A percentile compares a stretch with the other conserved stretches of the same genome.
Conservation (phyloP, 1,284 basidiomycete genomes). For the Rhodotorula sp. region DNA sequence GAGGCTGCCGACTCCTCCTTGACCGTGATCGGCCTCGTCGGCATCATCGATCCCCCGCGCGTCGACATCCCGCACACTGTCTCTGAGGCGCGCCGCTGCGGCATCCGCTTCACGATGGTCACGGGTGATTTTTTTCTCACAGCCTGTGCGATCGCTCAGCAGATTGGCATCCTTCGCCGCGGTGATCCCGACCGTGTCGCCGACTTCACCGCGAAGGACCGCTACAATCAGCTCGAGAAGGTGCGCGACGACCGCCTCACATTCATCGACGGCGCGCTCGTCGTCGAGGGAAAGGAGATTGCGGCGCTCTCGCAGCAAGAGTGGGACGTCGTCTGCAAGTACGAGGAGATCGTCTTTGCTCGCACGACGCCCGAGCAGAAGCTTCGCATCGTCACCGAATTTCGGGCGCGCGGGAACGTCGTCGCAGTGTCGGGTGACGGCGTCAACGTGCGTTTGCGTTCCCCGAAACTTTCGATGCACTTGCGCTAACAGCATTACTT, state of each 20-base stretch:
- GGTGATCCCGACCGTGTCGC: slow-evolving; percentile 1
- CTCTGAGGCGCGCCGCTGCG: not conserved
- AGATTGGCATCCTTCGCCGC: slow-evolving; percentile 1
- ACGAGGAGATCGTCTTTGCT: slow-evolving; percentile 2
- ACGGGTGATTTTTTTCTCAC: too few species aligned
- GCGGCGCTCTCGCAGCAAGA: not conserved
- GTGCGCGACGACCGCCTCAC: not conserved
- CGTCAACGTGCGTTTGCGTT: too few species aligned
- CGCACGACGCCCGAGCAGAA: not conserved
- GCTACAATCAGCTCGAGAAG: not conserved
- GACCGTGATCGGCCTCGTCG: slow-evolving; percentile 2
- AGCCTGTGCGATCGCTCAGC: too few species aligned
- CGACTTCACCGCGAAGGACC: slow-evolving; percentile 2
- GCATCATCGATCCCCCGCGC: not conserved
- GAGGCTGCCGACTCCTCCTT: not conserved
- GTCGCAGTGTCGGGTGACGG: too few species aligned
- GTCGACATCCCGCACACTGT: slow-evolving; percentile 1
- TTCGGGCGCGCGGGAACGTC: not conserved
- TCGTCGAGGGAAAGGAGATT: slow-evolving; percentile 2
- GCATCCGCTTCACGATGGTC: not conserved
- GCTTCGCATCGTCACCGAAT: not conserved
- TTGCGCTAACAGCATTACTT: too few species aligned
- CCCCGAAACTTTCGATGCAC: too few species aligned
- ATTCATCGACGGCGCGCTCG: not conserved
- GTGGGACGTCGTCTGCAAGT: slow-evolving; percentile 3